Percentiles rank a stretch among this genome's conserved stretches.
Evolutionary conservation across 306 rosid genomes (phyloP).

Genomic region (Prunus dulcis): DNA sequence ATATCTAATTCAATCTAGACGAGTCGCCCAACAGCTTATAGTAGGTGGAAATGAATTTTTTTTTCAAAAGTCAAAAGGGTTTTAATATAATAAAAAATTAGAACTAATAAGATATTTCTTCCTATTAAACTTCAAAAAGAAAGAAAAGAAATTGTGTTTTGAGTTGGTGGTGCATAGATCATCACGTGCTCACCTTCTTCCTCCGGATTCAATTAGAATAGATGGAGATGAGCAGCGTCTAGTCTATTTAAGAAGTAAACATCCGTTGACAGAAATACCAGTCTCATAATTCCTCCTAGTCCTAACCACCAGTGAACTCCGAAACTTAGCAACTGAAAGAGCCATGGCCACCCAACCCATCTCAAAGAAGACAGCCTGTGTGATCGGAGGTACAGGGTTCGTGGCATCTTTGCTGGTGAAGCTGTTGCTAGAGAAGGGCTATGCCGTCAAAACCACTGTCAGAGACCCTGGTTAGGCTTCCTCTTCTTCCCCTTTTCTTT

Average conservation of each 20-base stretch:
- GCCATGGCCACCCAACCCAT: conserved; percentile 42
- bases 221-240: neutral
- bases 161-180: conserved; percentile 14
- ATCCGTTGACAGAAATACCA: neutral
- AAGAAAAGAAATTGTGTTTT: neutral
- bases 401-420: conserved; percentile 63
- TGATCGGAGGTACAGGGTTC: conserved; percentile 70
- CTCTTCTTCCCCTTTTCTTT: neutral
- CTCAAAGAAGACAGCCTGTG: conserved; percentile 55
- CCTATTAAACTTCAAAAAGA: no score
- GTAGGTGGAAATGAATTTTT: no score
- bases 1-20: no score
- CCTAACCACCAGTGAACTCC: neutral
- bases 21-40: no score
- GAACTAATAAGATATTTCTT: no score
- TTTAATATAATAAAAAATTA: no score
- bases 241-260: neutral
- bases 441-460: conserved; percentile 67
- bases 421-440: conserved; percentile 62
- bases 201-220: neutral
- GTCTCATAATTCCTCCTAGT: neutral
- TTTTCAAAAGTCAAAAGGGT: neutral
- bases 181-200: conserved; percentile 44
- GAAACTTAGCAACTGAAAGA: neutral
- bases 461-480: conserved; percentile 57